phyloP scores from a whole-genome alignment of 768 basidiomycete species.

The Pisolithus marmoratus region DNA sequence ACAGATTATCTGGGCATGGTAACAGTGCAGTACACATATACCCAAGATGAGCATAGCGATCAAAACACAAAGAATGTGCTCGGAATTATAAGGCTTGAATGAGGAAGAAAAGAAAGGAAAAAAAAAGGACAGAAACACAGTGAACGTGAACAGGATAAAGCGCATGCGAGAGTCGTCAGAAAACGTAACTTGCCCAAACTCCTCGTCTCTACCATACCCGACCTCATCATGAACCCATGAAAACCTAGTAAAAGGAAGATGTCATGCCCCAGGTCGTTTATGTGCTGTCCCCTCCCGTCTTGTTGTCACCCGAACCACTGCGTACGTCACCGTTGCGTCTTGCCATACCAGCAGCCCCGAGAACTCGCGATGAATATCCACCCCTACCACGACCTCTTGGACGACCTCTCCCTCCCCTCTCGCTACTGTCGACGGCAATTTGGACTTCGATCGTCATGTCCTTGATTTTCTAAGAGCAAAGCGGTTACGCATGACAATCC shows the following conservation, averaged over 20 bases:
- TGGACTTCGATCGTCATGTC: constrained; percentile 62
- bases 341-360: constrained; percentile 66
- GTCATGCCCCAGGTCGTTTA: constrained; percentile 7
- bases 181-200: constrained; percentile 11
- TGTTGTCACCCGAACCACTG: constrained; percentile 22
- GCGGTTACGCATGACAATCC: constrained; percentile 6
- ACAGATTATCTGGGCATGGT: constrained; percentile 15
- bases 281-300: constrained; percentile 17
- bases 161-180: constrained; percentile 12
- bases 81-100: constrained; percentile 8
- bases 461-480: constrained; percentile 53
- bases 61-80: constrained; percentile 18
- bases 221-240: background rate
- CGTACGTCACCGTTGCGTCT: constrained; percentile 28
- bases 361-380: constrained; percentile 58
- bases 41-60: constrained; percentile 16
- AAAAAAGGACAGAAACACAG: constrained; percentile 4
- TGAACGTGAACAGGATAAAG: constrained; percentile 5
- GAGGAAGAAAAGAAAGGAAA: constrained; percentile 1
- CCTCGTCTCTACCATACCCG: constrained; percentile 8
- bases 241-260: background rate
- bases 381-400: constrained; percentile 48
- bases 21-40: constrained; percentile 5
- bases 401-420: constrained; percentile 40
- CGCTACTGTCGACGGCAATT: constrained; percentile 55